Base-by-base conservation (phyloP, 2,329 filamentous ascomycete genomes). In the Alternaria alternata region DNA sequence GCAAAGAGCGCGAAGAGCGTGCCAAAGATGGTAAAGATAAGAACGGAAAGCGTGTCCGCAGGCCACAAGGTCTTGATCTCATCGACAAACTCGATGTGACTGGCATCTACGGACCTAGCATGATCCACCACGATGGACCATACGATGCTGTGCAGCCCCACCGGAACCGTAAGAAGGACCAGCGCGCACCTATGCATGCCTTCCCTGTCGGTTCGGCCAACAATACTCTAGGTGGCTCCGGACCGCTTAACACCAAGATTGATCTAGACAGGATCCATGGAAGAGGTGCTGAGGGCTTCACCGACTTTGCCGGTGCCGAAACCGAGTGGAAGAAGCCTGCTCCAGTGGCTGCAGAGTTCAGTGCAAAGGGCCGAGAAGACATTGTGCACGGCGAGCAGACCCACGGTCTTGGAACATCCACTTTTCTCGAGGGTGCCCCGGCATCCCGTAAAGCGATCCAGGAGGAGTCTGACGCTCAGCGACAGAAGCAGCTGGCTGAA, bases 11-110 rank as follows among this genome's bases (percentile, higher is more conserved):
- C 11, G 84, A 84, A 78, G 81, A 78, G 65, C 68, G 73, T 53
- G 67, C 75, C 43, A 79, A 73, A 42, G 78, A 79, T 44, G 74
- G 75, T 66, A 61, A 57, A 18, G 58, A 61, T 28, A 47, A 46
- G 39, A 60, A 60, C 32, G 57, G 70, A 49, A 71, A 72, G 64
- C 65, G 64, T 30, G 73, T 79, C 34, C 76, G 71, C 72, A 80
- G 78, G 69, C 81, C 81, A 14, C 77, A 81, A 51, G 81, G 85
- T 32, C 79, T 98, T 66, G 95, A 99, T 77, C 87, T 98, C 46
- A 98, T 99, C 72, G 95, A 99, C 81, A 94, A 97, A 78, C 84
- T 99, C 66, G 95, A 98, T 81, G 94, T 95, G 64, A 97, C 94
- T 5, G 94, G 94, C 77, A 96, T 98, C 69, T 97, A 96, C 75